Base-by-base conservation (phyloP, 345 rosid species). In the Citrus mangshanensis region DNA sequence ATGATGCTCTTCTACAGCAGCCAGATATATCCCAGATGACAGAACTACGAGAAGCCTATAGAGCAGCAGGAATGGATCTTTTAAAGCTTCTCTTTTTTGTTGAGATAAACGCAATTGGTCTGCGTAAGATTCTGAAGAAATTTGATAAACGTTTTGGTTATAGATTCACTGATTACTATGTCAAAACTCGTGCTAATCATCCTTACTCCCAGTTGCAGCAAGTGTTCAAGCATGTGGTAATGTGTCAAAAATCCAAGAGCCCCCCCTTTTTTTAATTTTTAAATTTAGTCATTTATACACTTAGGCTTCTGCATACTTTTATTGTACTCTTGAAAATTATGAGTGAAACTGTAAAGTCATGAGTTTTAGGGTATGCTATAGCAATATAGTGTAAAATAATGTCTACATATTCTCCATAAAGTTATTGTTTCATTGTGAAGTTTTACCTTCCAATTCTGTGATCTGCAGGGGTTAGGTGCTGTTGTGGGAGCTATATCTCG, bases 211-310 rank as follows among this genome's bases (percentile, higher is more conserved):
- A 94, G 89, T 91, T 97, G 83, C 99, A 93, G 79, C 99, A 94
- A 93, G 98, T 97, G 64, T 94, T 92, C 81, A 97, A 93, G 88
- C 99, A 97, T 77, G 98, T 97, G 98, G 99, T 96, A 96, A 86
- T 75, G n/a, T 79, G 70, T 60, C 42, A 7, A 34, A 40, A 71
- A 21, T 70, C 70, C 56, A 59, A 78, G 62, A 72, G 49, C 72
- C 5, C 7, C 5, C 0, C 2, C 68, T 56, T 51, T 63, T 83
- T 56, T 66, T 1, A 5, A 79, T 71, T 77, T 70, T 34, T 5
- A 6, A 30, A 5, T 3, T 28, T 28, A 55, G 28, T 68, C 21
- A 51, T 69, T 74, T 68, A 65, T 16, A 61, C 64, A 59, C 35
- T 79, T 66, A 32, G 56, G 13, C 70, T 70, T 42, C 25, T 77